Conservation (phyloP, 768 basidiomycete species). For the Pluteus cervinus region DNA sequence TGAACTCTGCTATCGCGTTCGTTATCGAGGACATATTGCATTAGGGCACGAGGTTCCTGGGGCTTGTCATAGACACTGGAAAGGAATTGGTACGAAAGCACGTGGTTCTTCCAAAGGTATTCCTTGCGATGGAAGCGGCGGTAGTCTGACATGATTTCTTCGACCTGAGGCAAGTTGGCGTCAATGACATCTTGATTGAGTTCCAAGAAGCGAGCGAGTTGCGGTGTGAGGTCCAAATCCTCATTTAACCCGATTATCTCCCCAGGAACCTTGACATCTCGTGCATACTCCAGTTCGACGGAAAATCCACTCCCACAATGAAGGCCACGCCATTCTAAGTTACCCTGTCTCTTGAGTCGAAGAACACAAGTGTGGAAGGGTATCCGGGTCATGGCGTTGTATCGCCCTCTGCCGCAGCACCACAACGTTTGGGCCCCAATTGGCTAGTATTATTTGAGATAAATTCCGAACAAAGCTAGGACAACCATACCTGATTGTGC, state of each 20-base stretch:
- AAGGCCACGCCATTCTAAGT: conserved; percentile 43
- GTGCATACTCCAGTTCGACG: conserved; percentile 51
- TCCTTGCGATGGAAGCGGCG: conserved; percentile 43
- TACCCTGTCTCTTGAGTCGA: conserved; percentile 45
- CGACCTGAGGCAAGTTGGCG: conserved; percentile 33
- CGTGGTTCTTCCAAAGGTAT: conserved; percentile 42
- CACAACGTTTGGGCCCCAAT: conserved; percentile 40
- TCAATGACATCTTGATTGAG: conserved; percentile 50
- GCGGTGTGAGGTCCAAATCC: conserved; percentile 56
- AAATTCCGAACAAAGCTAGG: not conserved
- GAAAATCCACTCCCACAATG: conserved; percentile 68
- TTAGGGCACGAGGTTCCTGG: conserved; percentile 35
- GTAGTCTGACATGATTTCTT: conserved; percentile 44
- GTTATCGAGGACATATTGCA: conserved; percentile 35
- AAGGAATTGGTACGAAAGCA: conserved; percentile 61
- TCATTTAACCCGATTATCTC: conserved; percentile 57
- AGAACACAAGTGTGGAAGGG: conserved; percentile 43
- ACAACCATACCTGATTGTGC: conserved; percentile 39
- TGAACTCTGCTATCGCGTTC: conserved; percentile 55
- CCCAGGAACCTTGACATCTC: conserved; percentile 40
- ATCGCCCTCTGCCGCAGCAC: conserved; percentile 40
- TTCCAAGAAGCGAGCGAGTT: conserved; percentile 57
- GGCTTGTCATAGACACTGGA: conserved; percentile 54
- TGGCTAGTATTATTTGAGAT: conserved; percentile 23
- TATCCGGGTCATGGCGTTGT: conserved; percentile 42